Evolutionary conservation across 164 flowering plant species (phyloP), one percentile per base, ranked within the genome.

Genomic region (Chimonanthus praecox): DNA sequence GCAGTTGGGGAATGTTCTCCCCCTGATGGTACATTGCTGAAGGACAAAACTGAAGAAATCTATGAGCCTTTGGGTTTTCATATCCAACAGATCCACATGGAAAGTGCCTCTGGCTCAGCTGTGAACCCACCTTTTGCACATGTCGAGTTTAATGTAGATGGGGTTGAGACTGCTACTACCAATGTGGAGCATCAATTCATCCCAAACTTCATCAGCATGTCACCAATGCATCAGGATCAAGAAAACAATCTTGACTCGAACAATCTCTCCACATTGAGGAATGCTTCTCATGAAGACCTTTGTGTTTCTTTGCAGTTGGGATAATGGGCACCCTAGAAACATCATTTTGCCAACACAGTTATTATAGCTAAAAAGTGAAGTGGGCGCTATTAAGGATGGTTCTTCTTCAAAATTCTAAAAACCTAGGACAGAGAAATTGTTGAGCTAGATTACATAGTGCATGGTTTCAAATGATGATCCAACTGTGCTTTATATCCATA

Each of bases 1-100:
- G 82, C 87, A 1, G 92, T 88, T 16, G 99, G 87, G 18, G 99
- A 96, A 78, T 92, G 95, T 18, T 91, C 97, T 20, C 90, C 92
- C 3, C 75, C 73, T 8, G 86, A 83, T 20, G 82, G 83, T 70
- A 51, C 73, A 72, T 83, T 78, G 43, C 80, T 82, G 0, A 89
- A 83, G 74, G 86, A 86, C 71, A 88, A 80, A 78, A 76, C 67
- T 15, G 88, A 80, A 77, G 94, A 87, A 21, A 82, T 72, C 58
- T 81, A 83, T 46, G 89, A 87, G 83, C 90, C 89, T 7, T 76
- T 88, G n/a, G 87, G 84, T 64, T 77, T 94, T 64, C 85, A 86
- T 73, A 77, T 89, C 60, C 85, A 82, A 65, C 90, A 82, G 58
- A 76, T 81, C 61, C 85, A 88, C 2, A 47, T 73, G n/a, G 91